Conservation (phyloP, 805 yeast genomes). For the Naumovozyma castellii region DNA sequence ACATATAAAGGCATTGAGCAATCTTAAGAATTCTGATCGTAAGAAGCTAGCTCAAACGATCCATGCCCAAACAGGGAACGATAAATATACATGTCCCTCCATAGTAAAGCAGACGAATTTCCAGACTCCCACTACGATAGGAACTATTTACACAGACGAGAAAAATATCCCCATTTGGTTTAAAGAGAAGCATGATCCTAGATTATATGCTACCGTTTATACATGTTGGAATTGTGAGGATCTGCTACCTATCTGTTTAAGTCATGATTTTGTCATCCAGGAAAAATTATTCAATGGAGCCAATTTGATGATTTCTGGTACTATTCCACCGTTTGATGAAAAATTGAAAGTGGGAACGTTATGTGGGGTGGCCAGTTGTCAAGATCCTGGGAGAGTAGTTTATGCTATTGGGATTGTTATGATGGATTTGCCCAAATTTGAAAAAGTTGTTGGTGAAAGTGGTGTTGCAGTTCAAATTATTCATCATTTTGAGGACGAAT, state of each 20-base stretch:
- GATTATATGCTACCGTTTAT: slow-evolving; percentile 59
- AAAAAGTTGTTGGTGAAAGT: slow-evolving; percentile 45
- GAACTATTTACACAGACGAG: slow-evolving; percentile 56
- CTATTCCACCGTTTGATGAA: slow-evolving; percentile 47
- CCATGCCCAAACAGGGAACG: slow-evolving; percentile 26
- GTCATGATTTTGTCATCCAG: slow-evolving; percentile 66
- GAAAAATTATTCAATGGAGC: slow-evolving; percentile 65
- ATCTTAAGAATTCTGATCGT: slow-evolving; percentile 75
- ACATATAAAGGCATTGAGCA: slow-evolving; percentile 62
- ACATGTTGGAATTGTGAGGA: slow-evolving; percentile 63
- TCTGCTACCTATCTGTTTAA: slow-evolving; percentile 55
- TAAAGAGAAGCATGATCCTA: slow-evolving; percentile 42
- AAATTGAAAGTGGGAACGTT: slow-evolving; percentile 42
- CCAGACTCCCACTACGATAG: slow-evolving; percentile 41
- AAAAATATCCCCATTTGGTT: slow-evolving; percentile 68
- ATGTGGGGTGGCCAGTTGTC: slow-evolving; percentile 62
- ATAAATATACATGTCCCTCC: slow-evolving; percentile 17
- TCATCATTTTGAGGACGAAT: slow-evolving; percentile 61
- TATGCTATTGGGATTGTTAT: slow-evolving; percentile 60
- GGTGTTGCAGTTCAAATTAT: slow-evolving; percentile 73
- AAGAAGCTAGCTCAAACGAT: slow-evolving; percentile 36
- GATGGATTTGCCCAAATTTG: slow-evolving; percentile 37
- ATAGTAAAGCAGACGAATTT: slow-evolving; percentile 53
- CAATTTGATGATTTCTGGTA: slow-evolving; percentile 67
- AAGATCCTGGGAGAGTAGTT: slow-evolving; percentile 50